Conservation (phyloP, 2,329 filamentous ascomycete species). For the Claviceps africana region DNA sequence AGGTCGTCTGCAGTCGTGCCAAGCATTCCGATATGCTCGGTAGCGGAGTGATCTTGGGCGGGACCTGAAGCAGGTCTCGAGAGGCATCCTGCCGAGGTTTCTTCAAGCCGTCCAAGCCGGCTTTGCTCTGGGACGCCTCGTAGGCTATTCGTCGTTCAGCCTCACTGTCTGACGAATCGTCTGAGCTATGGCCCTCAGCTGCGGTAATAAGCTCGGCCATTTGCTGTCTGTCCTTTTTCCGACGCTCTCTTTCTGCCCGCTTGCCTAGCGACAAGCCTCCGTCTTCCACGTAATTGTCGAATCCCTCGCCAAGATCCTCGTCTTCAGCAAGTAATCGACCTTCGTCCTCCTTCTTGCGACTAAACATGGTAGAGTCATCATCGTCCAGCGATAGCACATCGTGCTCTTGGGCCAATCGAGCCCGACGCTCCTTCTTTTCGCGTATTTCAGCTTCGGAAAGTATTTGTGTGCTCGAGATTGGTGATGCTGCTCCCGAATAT, state of each 20-base stretch:
- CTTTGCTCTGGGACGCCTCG: constrained; percentile 71
- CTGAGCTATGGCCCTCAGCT: constrained; percentile 53
- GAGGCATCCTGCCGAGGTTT: constrained; percentile 23
- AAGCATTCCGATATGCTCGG: constrained; percentile 59
- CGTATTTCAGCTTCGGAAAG: constrained; percentile 73
- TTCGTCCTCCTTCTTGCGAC: constrained; percentile 47
- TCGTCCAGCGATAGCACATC: constrained; percentile 53
- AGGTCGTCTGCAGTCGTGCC: constrained; percentile 44
- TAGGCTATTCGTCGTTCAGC: constrained; percentile 67
- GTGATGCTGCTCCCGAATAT: constrained; percentile 20
- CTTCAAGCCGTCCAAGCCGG: constrained; percentile 65
- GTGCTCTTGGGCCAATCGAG: constrained; percentile 58
- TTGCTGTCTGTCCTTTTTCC: constrained; percentile 51
- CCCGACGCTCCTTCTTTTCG: constrained; percentile 80
- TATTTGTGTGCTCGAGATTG: constrained; percentile 35
- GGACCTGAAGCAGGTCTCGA: constrained; percentile 38
- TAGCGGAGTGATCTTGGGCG: constrained; percentile 62
- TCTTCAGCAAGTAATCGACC: constrained; percentile 71
- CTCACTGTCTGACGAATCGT: constrained; percentile 54
- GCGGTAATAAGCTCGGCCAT: constrained; percentile 75
- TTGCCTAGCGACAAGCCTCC: constrained; percentile 64
- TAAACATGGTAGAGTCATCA: constrained; percentile 30
- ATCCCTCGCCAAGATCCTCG: constrained; percentile 85
- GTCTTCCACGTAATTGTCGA: constrained; percentile 82
- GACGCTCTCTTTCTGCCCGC: constrained; percentile 62